phyloP scores from a whole-genome alignment of 2,329 filamentous ascomycete species.

The Aspergillus persii region DNA sequence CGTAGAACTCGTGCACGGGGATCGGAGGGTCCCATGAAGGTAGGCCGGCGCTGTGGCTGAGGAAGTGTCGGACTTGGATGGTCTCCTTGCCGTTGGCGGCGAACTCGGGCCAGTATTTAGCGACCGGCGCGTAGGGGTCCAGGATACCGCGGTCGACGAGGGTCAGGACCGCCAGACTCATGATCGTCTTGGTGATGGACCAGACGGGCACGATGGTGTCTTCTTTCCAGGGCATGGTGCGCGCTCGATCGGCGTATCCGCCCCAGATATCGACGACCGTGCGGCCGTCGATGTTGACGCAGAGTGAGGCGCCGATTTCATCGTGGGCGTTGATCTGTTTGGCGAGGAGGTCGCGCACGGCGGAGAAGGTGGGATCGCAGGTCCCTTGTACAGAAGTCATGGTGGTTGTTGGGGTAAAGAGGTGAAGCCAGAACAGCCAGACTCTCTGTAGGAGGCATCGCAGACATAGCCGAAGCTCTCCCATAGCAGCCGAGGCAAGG shows the following conservation, averaged over 20 bases:
- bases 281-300: conserved; percentile 42
- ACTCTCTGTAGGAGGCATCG: too few relatives aligned
- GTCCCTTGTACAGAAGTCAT: conserved; percentile 35
- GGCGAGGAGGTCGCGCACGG: conserved; percentile 35
- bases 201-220: conserved; percentile 44
- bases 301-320: conserved; percentile 48
- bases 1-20: conserved; percentile 32
- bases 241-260: conserved; percentile 34
- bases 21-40: conserved; percentile 36
- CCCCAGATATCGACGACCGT: conserved; percentile 48
- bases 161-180: conserved; percentile 38
- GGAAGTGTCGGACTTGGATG: conserved; percentile 41
- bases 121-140: conserved; percentile 37
- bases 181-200: conserved; percentile 43
- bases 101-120: conserved; percentile 50
- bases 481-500: neutral
- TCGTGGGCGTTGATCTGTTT: conserved; percentile 36
- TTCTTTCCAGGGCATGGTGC: conserved; percentile 35
- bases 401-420: neutral
- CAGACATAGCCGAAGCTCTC: neutral
- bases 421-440: too few relatives aligned
- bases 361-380: conserved; percentile 37
- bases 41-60: conserved; percentile 41
- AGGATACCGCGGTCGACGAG: conserved; percentile 43
- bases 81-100: conserved; percentile 42